A percentile compares a stretch with the other conserved stretches of the same genome.
phyloP scores from a whole-genome alignment of 345 rosid genomes.

The Eucalyptus virginea region DNA sequence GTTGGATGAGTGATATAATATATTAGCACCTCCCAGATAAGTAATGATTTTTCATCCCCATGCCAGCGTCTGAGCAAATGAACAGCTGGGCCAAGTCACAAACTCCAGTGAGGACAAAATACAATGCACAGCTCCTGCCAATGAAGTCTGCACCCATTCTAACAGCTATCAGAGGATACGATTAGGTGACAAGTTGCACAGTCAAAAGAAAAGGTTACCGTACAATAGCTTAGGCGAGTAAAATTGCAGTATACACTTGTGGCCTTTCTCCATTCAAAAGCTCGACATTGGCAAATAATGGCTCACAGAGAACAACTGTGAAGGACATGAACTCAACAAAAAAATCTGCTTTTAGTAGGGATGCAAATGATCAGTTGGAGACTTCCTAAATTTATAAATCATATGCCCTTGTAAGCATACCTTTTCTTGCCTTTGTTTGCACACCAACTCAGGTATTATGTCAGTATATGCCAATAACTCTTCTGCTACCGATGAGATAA shows the following conservation, averaged over 20 bases:
- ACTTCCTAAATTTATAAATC: background rate
- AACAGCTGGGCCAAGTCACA: slow-evolving; percentile 73
- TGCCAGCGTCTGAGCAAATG: slow-evolving; percentile 70
- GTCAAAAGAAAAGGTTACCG: slow-evolving; percentile 1
- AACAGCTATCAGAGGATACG: background rate
- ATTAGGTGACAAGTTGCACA: too few relatives aligned
- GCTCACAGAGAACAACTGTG: background rate
- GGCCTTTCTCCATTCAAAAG: slow-evolving; percentile 49
- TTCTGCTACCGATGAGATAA: slow-evolving; percentile 69
- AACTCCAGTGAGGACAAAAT: slow-evolving; percentile 73
- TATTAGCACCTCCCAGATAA: slow-evolving; percentile 63
- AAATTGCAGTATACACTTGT: slow-evolving; percentile 51
- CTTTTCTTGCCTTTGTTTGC: slow-evolving; percentile 66
- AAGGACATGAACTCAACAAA: background rate
- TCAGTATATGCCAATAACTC: slow-evolving; percentile 69
- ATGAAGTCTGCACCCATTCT: slow-evolving; percentile 28
- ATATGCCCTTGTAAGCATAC: slow-evolving; percentile 11
- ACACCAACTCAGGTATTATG: slow-evolving; percentile 79
- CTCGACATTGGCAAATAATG: slow-evolving; percentile 14
- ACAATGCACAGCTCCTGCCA: slow-evolving; percentile 91
- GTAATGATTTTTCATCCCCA: slow-evolving; percentile 56
- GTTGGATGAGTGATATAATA: slow-evolving; percentile 45
- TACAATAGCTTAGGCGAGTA: slow-evolving; percentile 71
- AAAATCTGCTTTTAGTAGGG: background rate
- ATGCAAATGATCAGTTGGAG: background rate